Base-by-base conservation (phyloP, 768 basidiomycete genomes). In the Lactifluus subvellereus region DNA sequence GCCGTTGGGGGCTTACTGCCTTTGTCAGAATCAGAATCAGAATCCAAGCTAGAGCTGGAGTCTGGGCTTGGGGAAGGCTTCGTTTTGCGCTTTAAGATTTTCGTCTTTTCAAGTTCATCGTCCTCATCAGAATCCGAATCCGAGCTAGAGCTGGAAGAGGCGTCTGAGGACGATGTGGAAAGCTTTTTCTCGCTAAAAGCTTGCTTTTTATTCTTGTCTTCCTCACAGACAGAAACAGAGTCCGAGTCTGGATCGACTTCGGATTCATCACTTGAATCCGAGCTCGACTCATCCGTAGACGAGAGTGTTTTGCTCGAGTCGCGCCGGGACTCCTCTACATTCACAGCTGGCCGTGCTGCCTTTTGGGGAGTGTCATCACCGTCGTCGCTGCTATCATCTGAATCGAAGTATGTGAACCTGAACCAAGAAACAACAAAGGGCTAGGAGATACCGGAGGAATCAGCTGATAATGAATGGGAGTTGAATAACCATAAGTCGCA, bases 21-120 rank as follows among this genome's bases (percentile, higher is more conserved):
- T 11, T 50, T 45, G 13, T 50, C 66, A 40, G 64, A 55, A 40
- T 60, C 59, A 1, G 56, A 56, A 43, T 65, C 18, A 8, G 50
- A 48, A 16, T 61, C 60, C 5, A 47, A 55, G 45, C 60, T 58
- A 3, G 72, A 70, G 66, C 71, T 71, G n/a, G 68, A 66, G 60
- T 56, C 64, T 10, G 74, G 71, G 55, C 51, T 56, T 5, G 71
- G 70, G 16, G 66, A 63, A 13, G 68, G 50, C 35, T 61, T 69
- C 20, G 59, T 22, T 62, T 43, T 62, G 14, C 16, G 20, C 10
- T 51, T 62, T 40, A 56, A n/a, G 42, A 53, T 54, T 47, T 59
- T 67, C 30, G 57, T 10, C 56, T 27, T 55, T 43, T 55, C 47
- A 33, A 33, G 40, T n/a, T 54, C 18, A 47, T 57, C 48, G 14